Base-by-base conservation (phyloP, 2,329 filamentous ascomycete species). In the Fusarium brevicatenulatum region DNA sequence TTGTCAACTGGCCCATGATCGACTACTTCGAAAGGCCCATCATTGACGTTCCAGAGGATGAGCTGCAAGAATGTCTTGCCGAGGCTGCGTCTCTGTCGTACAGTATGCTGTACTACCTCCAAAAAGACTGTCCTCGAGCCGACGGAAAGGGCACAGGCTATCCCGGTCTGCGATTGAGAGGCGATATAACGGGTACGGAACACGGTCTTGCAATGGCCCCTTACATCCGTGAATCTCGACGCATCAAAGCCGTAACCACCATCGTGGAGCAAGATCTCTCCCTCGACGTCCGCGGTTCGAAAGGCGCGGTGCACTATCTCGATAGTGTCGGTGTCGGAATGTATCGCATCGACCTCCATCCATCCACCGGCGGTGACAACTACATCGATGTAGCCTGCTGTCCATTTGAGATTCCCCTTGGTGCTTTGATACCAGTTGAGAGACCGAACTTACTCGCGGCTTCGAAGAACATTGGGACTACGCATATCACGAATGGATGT, bases 1-100 rank as follows among this genome's bases (percentile, higher is more conserved):
- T 79, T 44, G 77, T 79, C 15, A 79, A 79, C 52, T 79, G 77
- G 77, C 77, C 77, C 0, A 79, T 79, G 77, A 79, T 79, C 10
- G 77, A 79, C 21, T 79, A 78, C 61, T 79, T 79, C 4, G 77
- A 79, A 57, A 75, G 76, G 15, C 75, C 77, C 43, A 78, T 79
- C 39, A 77, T 79, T 28, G 77, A 78, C 19, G 71, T 76, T 0
- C 36, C 66, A 0, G 76, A 78, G 6, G 28, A 64, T 10, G 69
- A 78, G 30, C 36, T 77, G 1, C 71, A 73, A 16, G 47, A 59
- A 2, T 62, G 76, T 2, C 56, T 78, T 5, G 47, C 52, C 5
- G 64, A 53, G 19, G 77, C 77, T 0, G 73, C 77, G 0, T 76
- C 73, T 34, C 28, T 78, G 8, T 78, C 77, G 0, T 78, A 78